Percentiles rank a stretch among this genome's conserved stretches.
Evolutionary conservation across 768 basidiomycete species (phyloP).

Genomic region (Tylopilus cervinicoccineus): DNA sequence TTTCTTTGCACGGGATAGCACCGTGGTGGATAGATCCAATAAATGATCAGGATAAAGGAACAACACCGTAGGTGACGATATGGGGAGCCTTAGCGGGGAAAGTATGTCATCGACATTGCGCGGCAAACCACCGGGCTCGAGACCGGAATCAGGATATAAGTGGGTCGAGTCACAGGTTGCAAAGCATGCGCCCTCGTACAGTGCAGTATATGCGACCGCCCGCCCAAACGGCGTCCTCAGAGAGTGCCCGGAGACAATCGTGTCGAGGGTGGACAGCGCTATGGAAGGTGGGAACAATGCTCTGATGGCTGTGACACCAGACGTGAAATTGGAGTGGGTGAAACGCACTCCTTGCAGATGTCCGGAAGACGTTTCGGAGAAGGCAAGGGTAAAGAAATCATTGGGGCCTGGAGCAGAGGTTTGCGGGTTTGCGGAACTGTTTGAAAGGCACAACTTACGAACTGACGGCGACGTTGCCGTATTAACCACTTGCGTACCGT

Average conservation of each 20-base stretch:
- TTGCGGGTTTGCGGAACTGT: neutral
- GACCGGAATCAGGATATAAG: conserved; percentile 37
- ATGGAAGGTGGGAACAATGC: conserved; percentile 72
- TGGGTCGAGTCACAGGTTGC: conserved; percentile 58
- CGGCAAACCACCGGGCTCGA: conserved; percentile 3
- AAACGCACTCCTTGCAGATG: conserved; percentile 59
- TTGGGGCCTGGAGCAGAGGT: conserved; percentile 29
- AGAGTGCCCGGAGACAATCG: conserved; percentile 69
- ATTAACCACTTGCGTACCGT: conserved; percentile 48
- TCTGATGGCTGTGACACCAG: conserved; percentile 79
- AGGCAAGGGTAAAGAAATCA: conserved; percentile 67
- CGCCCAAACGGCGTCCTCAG: conserved; percentile 77
- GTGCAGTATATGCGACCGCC: conserved; percentile 72
- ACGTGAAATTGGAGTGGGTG: conserved; percentile 83
- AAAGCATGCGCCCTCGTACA: conserved; percentile 72
- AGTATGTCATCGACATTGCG: conserved; percentile 46
- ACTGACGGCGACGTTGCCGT: conserved; percentile 44
- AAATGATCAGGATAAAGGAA: conserved; percentile 69
- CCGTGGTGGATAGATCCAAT: conserved; percentile 45
- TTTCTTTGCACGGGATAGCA: conserved; percentile 52
- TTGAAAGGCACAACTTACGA: conserved; percentile 39
- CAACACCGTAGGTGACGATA: conserved; percentile 75
- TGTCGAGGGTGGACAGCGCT: conserved; percentile 67
- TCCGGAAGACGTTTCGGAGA: conserved; percentile 51
- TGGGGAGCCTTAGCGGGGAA: conserved; percentile 46